Evolutionary conservation across 2,329 filamentous ascomycete genomes (phyloP).

Genomic region (Trichoderma sp.): DNA sequence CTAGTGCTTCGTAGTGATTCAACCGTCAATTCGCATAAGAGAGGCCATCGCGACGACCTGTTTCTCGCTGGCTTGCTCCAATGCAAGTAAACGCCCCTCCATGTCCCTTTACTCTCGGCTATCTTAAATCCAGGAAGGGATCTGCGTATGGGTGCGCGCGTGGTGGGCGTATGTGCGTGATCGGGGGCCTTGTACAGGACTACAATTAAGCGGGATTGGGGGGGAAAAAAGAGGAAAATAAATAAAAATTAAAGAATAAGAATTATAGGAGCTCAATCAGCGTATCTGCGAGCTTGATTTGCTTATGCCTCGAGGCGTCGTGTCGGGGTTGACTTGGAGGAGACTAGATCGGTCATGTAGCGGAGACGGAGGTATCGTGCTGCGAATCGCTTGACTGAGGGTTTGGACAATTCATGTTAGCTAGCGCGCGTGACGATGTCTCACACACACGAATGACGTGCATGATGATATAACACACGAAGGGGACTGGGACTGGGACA

Average conservation of each 20-base stretch:
- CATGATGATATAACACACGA: neutral
- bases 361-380: slow-evolving; percentile 13
- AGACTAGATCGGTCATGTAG: slow-evolving; percentile 16
- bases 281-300: neutral
- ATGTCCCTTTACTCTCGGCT: slow-evolving; percentile 5
- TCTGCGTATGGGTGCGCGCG: neutral
- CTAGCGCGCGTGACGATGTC: slow-evolving; percentile 5
- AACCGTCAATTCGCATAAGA: neutral
- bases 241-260: neutral
- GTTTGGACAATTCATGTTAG: neutral
- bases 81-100: neutral
- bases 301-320: slow-evolving; percentile 13
- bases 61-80: neutral
- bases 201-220: neutral
- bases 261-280: neutral
- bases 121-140: slow-evolving; percentile 6
- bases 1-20: neutral
- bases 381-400: slow-evolving; percentile 15
- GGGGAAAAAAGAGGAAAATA: neutral
- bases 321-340: slow-evolving; percentile 8
- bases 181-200: neutral
- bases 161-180: neutral
- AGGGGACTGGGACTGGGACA: neutral
- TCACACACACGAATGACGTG: slow-evolving; percentile 11
- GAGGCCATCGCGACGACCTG: neutral